Percentiles rank a stretch among this genome's conserved stretches.
Evolutionary conservation across 257 asterid genomes (phyloP).

Genomic region (Solanum megistacrolobum): DNA sequence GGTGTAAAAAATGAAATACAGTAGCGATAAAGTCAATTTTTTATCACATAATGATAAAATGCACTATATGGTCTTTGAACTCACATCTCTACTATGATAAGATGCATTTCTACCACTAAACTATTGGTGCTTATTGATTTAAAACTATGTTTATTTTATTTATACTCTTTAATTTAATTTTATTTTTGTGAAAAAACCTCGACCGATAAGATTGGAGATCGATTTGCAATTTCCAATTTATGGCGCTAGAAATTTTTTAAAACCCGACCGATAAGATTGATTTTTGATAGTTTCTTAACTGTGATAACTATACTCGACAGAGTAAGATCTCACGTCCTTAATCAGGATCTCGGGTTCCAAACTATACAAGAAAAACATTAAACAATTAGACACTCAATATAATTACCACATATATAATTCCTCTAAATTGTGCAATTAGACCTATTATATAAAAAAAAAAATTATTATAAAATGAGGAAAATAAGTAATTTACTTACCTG

Average conservation of each 20-base stretch:
- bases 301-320: not conserved
- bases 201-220: not conserved
- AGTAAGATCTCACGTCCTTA: not conserved
- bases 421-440: not conserved
- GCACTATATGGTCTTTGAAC: not conserved
- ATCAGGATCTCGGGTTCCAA: not conserved
- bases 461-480: not conserved
- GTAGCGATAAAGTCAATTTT: not conserved
- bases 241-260: not conserved
- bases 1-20: too few species aligned
- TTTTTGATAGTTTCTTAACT: not conserved
- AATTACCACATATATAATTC: not conserved
- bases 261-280: not conserved
- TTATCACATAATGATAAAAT: not conserved
- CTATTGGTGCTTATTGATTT: not conserved
- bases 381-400: not conserved
- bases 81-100: not conserved
- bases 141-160: not conserved
- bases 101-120: not conserved
- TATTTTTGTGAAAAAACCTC: not conserved
- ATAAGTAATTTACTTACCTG: conserved; percentile 34
- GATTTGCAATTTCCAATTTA: not conserved
- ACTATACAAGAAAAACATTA: not conserved
- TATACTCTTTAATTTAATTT: not conserved
- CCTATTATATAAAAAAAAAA: not conserved